Evolutionary conservation across 495 filamentous ascomycete species (phyloP).

Genomic region (Penicillium manginii): DNA sequence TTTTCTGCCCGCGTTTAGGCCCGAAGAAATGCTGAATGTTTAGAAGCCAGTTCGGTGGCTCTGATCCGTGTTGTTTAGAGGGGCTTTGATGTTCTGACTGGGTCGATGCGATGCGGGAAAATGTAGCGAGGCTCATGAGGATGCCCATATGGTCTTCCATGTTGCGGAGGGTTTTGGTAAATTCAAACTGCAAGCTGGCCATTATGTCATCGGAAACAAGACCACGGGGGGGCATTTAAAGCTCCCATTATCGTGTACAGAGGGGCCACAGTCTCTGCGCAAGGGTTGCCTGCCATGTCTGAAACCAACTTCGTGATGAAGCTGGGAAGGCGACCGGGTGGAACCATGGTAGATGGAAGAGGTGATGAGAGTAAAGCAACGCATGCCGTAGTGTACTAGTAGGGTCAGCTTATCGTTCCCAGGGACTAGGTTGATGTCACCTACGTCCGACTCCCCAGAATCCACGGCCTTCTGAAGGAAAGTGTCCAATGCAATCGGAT

Average conservation of each 20-base stretch:
- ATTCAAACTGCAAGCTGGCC: conserved; percentile 47
- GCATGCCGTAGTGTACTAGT: conserved; percentile 44
- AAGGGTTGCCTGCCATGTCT: conserved; percentile 37
- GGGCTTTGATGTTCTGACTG: conserved; percentile 1
- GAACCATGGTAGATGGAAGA: conserved; percentile 34
- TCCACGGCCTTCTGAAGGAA: conserved; percentile 43
- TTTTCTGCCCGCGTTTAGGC: conserved; percentile 54
- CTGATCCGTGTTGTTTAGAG: conserved; percentile 18
- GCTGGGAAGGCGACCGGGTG: conserved; percentile 44
- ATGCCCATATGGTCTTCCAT: conserved; percentile 51
- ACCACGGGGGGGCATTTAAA: conserved; percentile 31
- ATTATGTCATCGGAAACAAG: conserved; percentile 44
- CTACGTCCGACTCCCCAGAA: conserved; percentile 38
- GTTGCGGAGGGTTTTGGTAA: conserved; percentile 50
- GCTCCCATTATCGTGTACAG: conserved; percentile 45
- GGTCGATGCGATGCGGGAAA: conserved; percentile 44
- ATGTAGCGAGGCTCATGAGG: conserved; percentile 53
- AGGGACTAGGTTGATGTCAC: conserved; percentile 4
- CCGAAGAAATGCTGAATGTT: conserved; percentile 54
- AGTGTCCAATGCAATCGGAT: conserved; percentile 46
- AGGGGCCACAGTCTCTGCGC: conserved; percentile 46
- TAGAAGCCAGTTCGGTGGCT: conserved; percentile 36
- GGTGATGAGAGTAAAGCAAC: conserved; percentile 47
- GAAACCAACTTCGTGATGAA: conserved; percentile 45
- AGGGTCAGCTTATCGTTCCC: neutral